Conservation (phyloP, 2,329 filamentous ascomycete genomes). For the Phaeoacremonium minimum region DNA sequence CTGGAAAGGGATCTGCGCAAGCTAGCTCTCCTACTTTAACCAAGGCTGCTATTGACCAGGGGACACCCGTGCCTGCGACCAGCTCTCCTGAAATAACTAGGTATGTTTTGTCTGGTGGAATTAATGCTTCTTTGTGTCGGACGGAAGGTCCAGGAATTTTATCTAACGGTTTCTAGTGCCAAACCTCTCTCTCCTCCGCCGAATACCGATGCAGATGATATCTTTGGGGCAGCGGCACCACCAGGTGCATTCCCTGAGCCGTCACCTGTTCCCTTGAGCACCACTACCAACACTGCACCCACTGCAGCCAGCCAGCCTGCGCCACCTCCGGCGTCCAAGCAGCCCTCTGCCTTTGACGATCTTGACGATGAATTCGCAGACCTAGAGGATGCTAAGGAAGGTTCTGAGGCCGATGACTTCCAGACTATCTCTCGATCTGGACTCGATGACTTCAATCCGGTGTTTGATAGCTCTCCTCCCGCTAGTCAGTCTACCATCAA, state of each 20-base stretch:
- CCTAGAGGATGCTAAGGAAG: conserved; percentile 79
- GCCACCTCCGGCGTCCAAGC: conserved; percentile 25
- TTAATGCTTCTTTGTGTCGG: too few relatives aligned
- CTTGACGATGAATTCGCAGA: conserved; percentile 79
- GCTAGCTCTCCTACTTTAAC: conserved; percentile 16
- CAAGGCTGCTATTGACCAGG: too few relatives aligned
- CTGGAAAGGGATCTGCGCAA: conserved; percentile 19
- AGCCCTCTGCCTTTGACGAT: conserved; percentile 63
- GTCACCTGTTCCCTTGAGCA: conserved; percentile 21
- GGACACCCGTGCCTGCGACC: too few relatives aligned
- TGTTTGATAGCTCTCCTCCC: conserved; percentile 69
- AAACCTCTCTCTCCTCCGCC: conserved; percentile 1
- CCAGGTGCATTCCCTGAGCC: conserved; percentile 12
- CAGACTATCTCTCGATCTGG: conserved; percentile 67
- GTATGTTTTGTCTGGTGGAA: too few relatives aligned
- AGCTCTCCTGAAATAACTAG: too few relatives aligned
- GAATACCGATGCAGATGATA: conserved; percentile 25
- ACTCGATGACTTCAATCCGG: conserved; percentile 74
- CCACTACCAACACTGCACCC: conserved; percentile 22
- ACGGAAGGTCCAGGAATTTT: too few relatives aligned
- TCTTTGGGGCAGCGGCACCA: conserved; percentile 30
- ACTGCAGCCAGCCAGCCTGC: conserved; percentile 26
- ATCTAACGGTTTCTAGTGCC: conserved; percentile 6
- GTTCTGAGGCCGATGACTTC: conserved; percentile 74
- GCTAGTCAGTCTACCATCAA: conserved; percentile 43